Evolutionary conservation across 441 rosid species (phyloP), one percentile per base, ranked within the genome.

Genomic region (Populus hybrid): DNA sequence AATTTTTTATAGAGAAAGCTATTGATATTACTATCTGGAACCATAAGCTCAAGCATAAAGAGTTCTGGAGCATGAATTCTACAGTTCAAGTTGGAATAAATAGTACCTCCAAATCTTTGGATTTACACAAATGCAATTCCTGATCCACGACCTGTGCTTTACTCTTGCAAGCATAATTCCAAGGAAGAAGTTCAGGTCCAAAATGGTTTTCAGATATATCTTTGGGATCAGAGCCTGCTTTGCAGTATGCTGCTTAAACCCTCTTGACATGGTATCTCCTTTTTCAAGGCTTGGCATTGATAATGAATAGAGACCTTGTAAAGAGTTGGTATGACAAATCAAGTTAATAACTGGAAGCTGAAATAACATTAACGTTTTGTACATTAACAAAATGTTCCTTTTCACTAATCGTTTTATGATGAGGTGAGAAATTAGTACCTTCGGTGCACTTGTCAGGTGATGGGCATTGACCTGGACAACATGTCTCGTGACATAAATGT

Each of bases 401-500:
- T 81, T 29, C 56, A 64, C 36, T 68, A 66, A n/a, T 68, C 76
- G 71, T 38, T 72, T 20, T 45, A 83, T 76, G 61, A 45, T 77
- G 56, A 72, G 75, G 29, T 66, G 65, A 72, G 64, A 72, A 84
- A 72, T 63, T 75, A 33, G 77, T 84, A 95, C 98, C 97, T 87
- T 93, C 91, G 85, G 86, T 79, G 82, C 97, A 95, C 84, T 88
- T 90, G 26, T 93, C 95, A 33, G 97, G 89, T 28, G 84, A 83
- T 53, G 92, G 92, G 82, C 99, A 95, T 87, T 83, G 84, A 74
- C 91, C 96, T 65, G 88, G 91, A 87, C 92, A 95, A 80, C 98
- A 95, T 61, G 76, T 87, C 84, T 91, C 95, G 18, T 95, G 95
- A 84, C 98, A 95, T 72, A 95, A 87, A 85, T 93, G 99, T 23